Conservation (phyloP, 345 rosid genomes). For the Eucalyptus cloeziana region DNA sequence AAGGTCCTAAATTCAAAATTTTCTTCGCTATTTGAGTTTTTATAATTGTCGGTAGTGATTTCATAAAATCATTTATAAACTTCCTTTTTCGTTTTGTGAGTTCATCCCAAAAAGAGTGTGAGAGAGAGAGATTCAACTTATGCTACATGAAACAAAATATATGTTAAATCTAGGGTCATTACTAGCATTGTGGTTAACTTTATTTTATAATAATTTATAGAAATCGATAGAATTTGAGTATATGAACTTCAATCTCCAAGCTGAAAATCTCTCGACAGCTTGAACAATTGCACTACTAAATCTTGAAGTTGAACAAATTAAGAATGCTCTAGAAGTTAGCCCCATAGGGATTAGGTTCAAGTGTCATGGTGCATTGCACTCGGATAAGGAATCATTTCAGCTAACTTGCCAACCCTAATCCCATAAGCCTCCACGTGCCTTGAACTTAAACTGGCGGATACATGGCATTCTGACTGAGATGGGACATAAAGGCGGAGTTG, state of each 20-base stretch:
- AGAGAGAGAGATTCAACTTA: background rate
- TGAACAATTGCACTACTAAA: background rate
- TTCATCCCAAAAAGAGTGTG: background rate
- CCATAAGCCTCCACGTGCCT: background rate
- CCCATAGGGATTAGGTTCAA: background rate
- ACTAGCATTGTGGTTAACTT: background rate
- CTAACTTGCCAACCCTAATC: background rate
- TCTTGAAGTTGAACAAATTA: background rate
- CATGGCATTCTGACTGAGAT: background rate
- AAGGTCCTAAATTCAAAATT: accelerated
- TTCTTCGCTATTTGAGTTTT: accelerated
- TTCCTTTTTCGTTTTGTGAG: background rate
- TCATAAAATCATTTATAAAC: background rate
- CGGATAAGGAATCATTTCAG: background rate
- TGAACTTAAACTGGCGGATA: background rate
- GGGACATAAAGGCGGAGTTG: background rate
- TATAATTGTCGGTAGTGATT: accelerated
- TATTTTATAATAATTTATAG: background rate
- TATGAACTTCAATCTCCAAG: background rate
- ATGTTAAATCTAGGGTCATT: background rate
- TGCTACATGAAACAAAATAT: background rate
- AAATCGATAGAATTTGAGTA: background rate
- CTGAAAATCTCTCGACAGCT: background rate
- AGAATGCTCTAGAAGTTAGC: background rate
- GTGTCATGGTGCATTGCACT: background rate